phyloP scores from a whole-genome alignment of 2,329 filamentous ascomycete genomes.

The Aspergillus versicolor region DNA sequence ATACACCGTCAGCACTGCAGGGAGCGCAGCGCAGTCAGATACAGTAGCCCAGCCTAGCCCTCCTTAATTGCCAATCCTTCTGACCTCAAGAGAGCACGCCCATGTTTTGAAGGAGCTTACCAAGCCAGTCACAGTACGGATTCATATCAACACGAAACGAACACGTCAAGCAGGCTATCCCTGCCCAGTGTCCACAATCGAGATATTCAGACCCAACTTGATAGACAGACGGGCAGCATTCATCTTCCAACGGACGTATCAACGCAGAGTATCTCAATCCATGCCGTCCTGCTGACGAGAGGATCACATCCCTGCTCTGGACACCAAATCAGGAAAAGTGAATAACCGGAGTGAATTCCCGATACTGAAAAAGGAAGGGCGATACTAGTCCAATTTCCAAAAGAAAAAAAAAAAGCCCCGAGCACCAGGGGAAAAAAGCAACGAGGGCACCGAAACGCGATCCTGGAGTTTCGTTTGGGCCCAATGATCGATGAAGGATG shows the following conservation, averaged over 20 bases:
- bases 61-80: not conserved
- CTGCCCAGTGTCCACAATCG: not conserved
- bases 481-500: too few relatives aligned
- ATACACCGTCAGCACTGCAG: not conserved
- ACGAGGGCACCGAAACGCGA: not conserved
- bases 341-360: not conserved
- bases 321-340: not conserved
- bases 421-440: slow-evolving; percentile 1
- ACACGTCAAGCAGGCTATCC: not conserved
- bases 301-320: not conserved
- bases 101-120: not conserved
- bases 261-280: not conserved
- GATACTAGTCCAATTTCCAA: too few relatives aligned
- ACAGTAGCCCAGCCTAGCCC: not conserved
- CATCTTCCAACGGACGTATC: not conserved
- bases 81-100: not conserved
- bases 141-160: not conserved
- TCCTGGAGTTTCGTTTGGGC: not conserved
- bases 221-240: too few relatives aligned
- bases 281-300: not conserved
- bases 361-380: too few relatives aligned
- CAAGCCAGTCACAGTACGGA: not conserved
- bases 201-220: too few relatives aligned
- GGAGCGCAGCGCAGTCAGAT: too few relatives aligned
- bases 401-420: not conserved